Evolutionary conservation across 306 rosid species (phyloP).

Genomic region (Castanospermum australe): DNA sequence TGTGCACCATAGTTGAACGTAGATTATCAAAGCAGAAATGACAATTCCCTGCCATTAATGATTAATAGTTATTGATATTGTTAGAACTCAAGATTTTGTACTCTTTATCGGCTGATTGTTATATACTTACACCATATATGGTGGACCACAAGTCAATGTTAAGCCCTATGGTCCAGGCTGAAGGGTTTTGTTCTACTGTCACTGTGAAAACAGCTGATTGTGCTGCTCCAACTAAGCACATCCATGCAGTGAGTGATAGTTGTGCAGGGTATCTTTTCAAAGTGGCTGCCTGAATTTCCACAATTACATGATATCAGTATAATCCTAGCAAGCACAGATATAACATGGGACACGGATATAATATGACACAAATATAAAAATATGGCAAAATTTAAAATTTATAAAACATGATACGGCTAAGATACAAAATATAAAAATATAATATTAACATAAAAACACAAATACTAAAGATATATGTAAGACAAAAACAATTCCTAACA

Average conservation of each 20-base stretch:
- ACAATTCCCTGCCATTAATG: constrained; percentile 63
- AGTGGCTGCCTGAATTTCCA: constrained; percentile 60
- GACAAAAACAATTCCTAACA: too few relatives aligned
- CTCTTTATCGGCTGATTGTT: neutral
- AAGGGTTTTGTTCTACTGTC: constrained; percentile 43
- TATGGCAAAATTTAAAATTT: too few relatives aligned
- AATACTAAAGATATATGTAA: too few relatives aligned
- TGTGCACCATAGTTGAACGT: constrained; percentile 77
- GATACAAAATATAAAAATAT: too few relatives aligned
- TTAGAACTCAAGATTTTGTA: neutral
- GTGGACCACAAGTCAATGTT: constrained; percentile 72
- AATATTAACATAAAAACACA: too few relatives aligned
- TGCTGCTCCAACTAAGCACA: constrained; percentile 69
- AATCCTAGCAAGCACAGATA: too few relatives aligned
- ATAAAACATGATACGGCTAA: too few relatives aligned
- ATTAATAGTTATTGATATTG: neutral
- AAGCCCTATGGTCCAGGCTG: constrained; percentile 71
- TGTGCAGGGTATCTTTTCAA: constrained; percentile 84
- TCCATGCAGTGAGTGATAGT: constrained; percentile 77
- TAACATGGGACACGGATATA: too few relatives aligned
- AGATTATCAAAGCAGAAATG: constrained; percentile 47
- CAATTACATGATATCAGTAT: neutral
- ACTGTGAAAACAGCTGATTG: constrained; percentile 71
- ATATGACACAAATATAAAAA: too few relatives aligned
- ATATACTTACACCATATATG: constrained; percentile 62